These are phyloP conservation scores for Penicillium corylophilum DNA, from an alignment of 2,329 filamentous ascomycete species.

Conservation along the genomic window DNA sequence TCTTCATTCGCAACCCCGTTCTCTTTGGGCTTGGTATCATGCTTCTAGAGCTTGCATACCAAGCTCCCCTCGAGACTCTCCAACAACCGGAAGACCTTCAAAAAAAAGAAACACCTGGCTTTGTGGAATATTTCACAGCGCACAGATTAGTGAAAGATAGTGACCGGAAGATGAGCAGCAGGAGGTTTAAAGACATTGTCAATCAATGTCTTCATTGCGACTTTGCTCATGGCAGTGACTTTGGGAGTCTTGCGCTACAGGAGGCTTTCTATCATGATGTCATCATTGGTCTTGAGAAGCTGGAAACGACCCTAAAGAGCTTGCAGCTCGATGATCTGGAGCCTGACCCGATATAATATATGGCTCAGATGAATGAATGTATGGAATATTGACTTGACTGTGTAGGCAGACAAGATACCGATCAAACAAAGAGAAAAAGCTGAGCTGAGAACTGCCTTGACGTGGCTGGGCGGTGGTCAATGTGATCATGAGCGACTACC, in stretches of 20 bases:
- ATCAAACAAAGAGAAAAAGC: too few species aligned
- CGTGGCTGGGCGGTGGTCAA: too few species aligned
- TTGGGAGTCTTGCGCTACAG: slow-evolving; percentile 6
- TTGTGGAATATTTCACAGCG: slow-evolving; percentile 8
- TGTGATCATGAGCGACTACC: too few species aligned
- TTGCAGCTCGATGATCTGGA: slow-evolving; percentile 3
- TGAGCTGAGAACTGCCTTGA: too few species aligned
- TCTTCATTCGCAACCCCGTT: slow-evolving; percentile 8
- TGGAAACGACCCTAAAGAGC: slow-evolving; percentile 1
- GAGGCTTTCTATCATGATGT: slow-evolving; percentile 10
- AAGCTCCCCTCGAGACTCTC: slow-evolving; percentile 4
- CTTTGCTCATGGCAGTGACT: slow-evolving; percentile 9
- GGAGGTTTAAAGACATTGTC: slow-evolving; percentile 4
- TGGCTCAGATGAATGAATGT: too few species aligned
- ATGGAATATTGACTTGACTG: too few species aligned
- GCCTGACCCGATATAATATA: too few species aligned
- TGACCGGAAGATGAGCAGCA: neutral
- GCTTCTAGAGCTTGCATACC: slow-evolving; percentile 11
- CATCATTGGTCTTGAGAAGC: slow-evolving; percentile 6
- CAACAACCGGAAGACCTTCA: neutral
- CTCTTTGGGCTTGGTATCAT: slow-evolving; percentile 10
- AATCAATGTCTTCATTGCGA: slow-evolving; percentile 10
- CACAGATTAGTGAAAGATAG: slow-evolving; percentile 1
- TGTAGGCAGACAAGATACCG: too few species aligned
- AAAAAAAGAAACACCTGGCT: neutral